Evolutionary conservation across 345 rosid species (phyloP).

Genomic region (Gossypium raimondii): DNA sequence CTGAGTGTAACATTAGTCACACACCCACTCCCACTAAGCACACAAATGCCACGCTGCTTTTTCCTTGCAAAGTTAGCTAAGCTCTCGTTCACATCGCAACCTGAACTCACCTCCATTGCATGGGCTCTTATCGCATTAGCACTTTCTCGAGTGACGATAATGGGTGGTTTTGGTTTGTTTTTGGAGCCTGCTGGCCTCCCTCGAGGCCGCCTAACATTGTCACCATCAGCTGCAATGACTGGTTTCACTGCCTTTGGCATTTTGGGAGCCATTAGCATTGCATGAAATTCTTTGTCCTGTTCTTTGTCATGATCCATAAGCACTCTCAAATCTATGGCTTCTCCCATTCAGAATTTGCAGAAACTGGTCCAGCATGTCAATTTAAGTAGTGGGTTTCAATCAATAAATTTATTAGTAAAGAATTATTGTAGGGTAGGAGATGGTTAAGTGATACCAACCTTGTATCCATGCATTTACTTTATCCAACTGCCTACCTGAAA

Average conservation of each 20-base stretch:
- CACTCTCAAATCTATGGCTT: conserved; percentile 41
- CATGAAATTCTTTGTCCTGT: conserved; percentile 26
- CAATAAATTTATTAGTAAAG: conserved; percentile 52
- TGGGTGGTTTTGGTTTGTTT: conserved; percentile 93
- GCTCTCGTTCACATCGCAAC: conserved; percentile 76
- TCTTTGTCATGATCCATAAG: conserved; percentile 47
- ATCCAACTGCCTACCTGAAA: conserved; percentile 49
- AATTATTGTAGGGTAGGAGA: conserved; percentile 73
- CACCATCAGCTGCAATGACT: conserved; percentile 51
- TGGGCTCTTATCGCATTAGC: conserved; percentile 81
- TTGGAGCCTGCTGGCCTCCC: conserved; percentile 95
- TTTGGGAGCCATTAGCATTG: conserved; percentile 25
- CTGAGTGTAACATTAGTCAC: conserved; percentile 83
- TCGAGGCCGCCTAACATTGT: conserved; percentile 61
- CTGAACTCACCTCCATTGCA: conserved; percentile 89
- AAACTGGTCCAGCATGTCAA: conserved; percentile 19
- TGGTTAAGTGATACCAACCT: conserved; percentile 66
- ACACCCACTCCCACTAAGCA: conserved; percentile 83
- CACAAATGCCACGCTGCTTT: conserved; percentile 77
- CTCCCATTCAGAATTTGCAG: conserved; percentile 38
- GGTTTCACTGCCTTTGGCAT: conserved; percentile 51
- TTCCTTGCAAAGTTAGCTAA: conserved; percentile 64
- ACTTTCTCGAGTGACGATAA: conserved; percentile 73
- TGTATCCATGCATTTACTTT: conserved; percentile 5
- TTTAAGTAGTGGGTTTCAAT: conserved; percentile 48